These are phyloP conservation scores for Aspergillus sclerotiicarbonarius DNA, from an alignment of 495 filamentous ascomycete species.

Conservation along the genomic window DNA sequence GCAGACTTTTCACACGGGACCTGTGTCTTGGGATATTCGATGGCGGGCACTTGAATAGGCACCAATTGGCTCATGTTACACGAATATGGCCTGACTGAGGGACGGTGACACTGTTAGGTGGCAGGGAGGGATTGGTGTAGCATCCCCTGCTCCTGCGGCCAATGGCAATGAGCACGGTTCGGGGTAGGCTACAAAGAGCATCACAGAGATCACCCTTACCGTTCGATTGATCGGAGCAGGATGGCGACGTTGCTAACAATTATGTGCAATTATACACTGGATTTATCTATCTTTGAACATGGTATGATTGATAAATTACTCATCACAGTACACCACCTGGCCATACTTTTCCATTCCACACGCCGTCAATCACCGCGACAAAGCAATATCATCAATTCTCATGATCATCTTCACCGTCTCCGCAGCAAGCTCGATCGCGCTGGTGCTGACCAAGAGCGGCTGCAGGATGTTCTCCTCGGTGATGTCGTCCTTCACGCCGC, in stretches of 20 bases:
- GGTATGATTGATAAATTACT: slow-evolving; percentile 19
- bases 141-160: too few relatives aligned
- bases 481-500: slow-evolving; percentile 92
- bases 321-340: slow-evolving; percentile 26
- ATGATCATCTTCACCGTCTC: slow-evolving; percentile 99
- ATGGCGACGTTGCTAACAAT: background rate
- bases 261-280: background rate
- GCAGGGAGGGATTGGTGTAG: too few relatives aligned
- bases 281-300: slow-evolving; percentile 5
- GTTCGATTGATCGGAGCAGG: background rate
- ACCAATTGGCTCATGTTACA: too few relatives aligned
- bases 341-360: slow-evolving; percentile 15
- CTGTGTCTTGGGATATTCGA: too few relatives aligned
- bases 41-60: too few relatives aligned
- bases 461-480: slow-evolving; percentile 97
- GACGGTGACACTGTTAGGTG: too few relatives aligned
- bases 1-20: too few relatives aligned
- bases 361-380: slow-evolving; percentile 49
- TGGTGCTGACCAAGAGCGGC: slow-evolving; percentile 92
- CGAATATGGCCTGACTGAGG: too few relatives aligned
- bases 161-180: too few relatives aligned
- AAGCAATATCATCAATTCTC: slow-evolving; percentile 91
- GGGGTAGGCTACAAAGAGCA: too few relatives aligned
- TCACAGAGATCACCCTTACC: too few relatives aligned
- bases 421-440: slow-evolving; percentile 91